Base-by-base conservation (phyloP, 163 green algal species). In the Chlorella variabilis region DNA sequence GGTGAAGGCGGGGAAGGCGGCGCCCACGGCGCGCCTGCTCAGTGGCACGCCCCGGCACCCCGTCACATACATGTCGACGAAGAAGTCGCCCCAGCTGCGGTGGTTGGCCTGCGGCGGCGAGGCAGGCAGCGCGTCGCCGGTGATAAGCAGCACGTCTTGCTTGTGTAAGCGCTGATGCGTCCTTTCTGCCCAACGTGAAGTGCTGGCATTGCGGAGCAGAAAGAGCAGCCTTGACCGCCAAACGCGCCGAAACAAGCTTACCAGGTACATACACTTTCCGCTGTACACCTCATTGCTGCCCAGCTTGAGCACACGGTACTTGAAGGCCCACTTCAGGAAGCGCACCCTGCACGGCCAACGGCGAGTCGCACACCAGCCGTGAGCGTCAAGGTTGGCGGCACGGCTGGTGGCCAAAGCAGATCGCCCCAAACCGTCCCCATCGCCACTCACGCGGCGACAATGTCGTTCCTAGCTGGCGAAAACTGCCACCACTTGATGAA, bases 1-100 rank as follows among this genome's bases (percentile, higher is more conserved):
- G 85, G 96, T 95, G 87, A 97, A 97, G 41, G 93, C 77, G 2
- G 93, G 93, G 74, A 97, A 97, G 34, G 90, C 92, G 13, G 87
- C 86, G 23, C 84, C 85, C 18, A 97, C 93, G 17, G 20, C 49
- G 1, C 49, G 56, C 51, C 71, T n/a, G 77, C 77, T 77, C 13
- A 83, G 77, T 17, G 77, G 77, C 38, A 71, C 65, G 17, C 31
- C 65, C 2, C 65, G 33, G 18, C 45, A 70, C 1, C 51, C 77
- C 11, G 29, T 17, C 11, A 75, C 71, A 34, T 48, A 83, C 77
- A 83, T 83, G 65, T 83, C 77, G 2, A 83, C 36, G 41, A 83
- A 83, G 13, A 83, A 83, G 51, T 83, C 77, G 27, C 11, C 17
- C 77, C 77, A 83, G 27, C 48, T n/a, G 4, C 77, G 49, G 51